Evolutionary conservation across 2,329 filamentous ascomycete genomes (phyloP).

Genomic region (Aureobasidium musti): DNA sequence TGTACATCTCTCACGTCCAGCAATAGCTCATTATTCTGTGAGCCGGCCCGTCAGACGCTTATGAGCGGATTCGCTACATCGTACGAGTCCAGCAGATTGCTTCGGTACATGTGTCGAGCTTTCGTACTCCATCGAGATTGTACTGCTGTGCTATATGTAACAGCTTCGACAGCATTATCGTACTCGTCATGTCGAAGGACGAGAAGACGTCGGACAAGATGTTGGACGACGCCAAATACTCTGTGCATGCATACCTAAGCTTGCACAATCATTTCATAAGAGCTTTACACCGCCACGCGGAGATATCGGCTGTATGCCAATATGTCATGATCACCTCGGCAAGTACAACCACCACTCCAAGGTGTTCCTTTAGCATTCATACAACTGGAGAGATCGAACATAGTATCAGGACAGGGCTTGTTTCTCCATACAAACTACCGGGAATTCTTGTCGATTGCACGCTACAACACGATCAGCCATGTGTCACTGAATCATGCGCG

Average conservation of each 20-base stretch:
- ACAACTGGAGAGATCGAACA: too few relatives aligned
- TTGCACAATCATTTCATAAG: background rate
- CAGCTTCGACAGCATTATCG: background rate
- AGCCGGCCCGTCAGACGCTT: background rate
- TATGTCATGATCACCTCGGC: background rate
- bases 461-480: background rate
- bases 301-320: background rate
- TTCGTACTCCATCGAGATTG: background rate
- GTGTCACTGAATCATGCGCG: constrained; percentile 8
- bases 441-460: too few relatives aligned
- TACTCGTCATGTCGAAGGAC: background rate
- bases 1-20: background rate
- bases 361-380: background rate
- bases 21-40: background rate
- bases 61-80: background rate
- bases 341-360: background rate
- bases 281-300: background rate
- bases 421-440: too few relatives aligned
- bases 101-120: background rate
- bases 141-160: too few relatives aligned
- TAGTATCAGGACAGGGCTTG: too few relatives aligned
- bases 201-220: background rate
- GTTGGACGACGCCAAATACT: background rate
- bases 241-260: background rate
- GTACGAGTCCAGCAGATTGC: background rate